A percentile compares a stretch with the other conserved stretches of the same genome.
Evolutionary conservation across 257 asterid species (phyloP).

Genomic region (Solanum megistacrolobum): DNA sequence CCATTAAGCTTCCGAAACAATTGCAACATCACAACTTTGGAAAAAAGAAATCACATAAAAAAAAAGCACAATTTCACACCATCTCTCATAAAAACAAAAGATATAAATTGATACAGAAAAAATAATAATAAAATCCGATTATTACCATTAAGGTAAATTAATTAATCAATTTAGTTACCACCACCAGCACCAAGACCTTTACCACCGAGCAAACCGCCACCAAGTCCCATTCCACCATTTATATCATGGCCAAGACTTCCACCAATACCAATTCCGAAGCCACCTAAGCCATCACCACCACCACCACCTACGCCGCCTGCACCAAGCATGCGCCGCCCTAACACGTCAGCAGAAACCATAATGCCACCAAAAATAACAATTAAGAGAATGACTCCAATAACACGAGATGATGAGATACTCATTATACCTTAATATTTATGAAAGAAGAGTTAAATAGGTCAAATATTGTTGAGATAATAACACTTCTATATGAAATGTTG

Average conservation of each 20-base stretch:
- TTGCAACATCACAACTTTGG: background rate
- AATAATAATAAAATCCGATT: accelerated
- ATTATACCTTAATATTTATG: too few relatives aligned
- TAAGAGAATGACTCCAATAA: too few relatives aligned
- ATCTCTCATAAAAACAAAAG: background rate
- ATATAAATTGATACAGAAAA: background rate
- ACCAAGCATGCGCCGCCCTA: background rate
- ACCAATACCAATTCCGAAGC: background rate
- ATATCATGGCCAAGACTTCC: background rate
- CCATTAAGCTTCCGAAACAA: background rate
- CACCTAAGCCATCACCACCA: background rate
- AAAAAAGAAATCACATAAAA: background rate
- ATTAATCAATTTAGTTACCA: background rate
- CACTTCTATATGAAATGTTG: too few relatives aligned
- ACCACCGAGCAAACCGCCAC: background rate
- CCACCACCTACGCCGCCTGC: background rate
- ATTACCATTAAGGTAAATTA: background rate
- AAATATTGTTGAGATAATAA: too few relatives aligned
- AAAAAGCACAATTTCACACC: background rate
- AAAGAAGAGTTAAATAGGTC: too few relatives aligned
- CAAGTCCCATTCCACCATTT: background rate
- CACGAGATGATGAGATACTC: too few relatives aligned
- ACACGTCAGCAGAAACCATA: background rate
- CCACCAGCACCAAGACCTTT: background rate
- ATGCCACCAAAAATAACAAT: too few relatives aligned